Conservation (phyloP, 73 alveolate genomes). For the Stentor roeselii region DNA sequence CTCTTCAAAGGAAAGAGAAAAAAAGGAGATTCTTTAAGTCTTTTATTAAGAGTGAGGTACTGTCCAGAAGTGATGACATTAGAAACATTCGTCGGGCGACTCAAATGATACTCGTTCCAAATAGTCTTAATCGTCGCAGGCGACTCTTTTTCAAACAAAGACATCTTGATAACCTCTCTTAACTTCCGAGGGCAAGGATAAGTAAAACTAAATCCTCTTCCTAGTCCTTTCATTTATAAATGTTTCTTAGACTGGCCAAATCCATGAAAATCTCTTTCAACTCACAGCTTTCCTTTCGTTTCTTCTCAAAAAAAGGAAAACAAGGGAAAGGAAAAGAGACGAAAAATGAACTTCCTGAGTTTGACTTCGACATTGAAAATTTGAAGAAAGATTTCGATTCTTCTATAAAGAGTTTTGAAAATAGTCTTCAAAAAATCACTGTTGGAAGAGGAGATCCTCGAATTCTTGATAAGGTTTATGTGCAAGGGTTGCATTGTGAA, state of each 20-base stretch:
- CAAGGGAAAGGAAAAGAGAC: background rate
- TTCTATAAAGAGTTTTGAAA: background rate
- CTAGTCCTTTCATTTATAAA: too few relatives aligned
- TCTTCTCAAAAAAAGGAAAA: background rate
- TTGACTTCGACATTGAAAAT: background rate
- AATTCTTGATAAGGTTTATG: conserved; percentile 10
- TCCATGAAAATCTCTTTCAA: too few relatives aligned
- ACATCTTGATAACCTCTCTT: conserved; percentile 62
- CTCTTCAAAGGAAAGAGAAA: conserved; percentile 66
- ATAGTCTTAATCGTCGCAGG: conserved; percentile 42
- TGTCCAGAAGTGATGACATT: conserved; percentile 40
- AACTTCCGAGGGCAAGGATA: conserved; percentile 80
- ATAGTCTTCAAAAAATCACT: conserved; percentile 8
- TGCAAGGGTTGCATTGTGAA: background rate
- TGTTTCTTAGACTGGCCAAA: too few relatives aligned
- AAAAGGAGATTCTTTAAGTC: conserved; percentile 51
- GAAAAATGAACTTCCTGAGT: background rate
- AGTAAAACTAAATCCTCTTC: conserved; percentile 39
- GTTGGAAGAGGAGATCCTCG: conserved; percentile 10
- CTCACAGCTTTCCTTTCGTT: too few relatives aligned
- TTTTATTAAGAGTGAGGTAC: conserved; percentile 31
- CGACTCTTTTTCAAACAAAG: conserved; percentile 60
- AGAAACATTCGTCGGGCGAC: conserved; percentile 53
- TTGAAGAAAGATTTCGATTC: background rate
- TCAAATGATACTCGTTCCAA: conserved; percentile 68